Conservation (phyloP, 176 grass and related monocot genomes). For the Cocos nucifera region DNA sequence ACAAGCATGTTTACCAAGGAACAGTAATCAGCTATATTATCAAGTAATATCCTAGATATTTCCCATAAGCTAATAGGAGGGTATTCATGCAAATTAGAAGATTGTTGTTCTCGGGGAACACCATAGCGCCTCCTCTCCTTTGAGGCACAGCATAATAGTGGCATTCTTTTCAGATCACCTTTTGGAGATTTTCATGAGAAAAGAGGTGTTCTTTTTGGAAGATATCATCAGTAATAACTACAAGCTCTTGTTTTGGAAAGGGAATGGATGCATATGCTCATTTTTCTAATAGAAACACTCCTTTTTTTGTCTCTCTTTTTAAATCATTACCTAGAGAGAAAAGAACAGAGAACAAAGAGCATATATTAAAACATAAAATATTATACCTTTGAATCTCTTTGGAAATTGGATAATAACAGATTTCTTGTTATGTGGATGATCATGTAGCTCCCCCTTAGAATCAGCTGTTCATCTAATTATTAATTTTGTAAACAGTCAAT, state of each 20-base stretch:
- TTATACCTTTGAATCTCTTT: too few species aligned
- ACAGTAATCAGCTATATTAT: too few species aligned
- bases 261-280: background rate
- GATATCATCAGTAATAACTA: conserved; percentile 9
- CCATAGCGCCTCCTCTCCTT: background rate
- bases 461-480: background rate
- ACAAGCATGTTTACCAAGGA: background rate
- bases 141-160: background rate
- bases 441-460: background rate
- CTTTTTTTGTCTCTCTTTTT: background rate
- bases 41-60: too few species aligned
- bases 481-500: conserved; percentile 5
- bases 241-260: conserved; percentile 10
- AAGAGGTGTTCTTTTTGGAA: conserved; percentile 9
- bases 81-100: too few species aligned
- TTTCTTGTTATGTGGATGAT: background rate
- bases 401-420: background rate
- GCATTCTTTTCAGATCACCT: background rate
- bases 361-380: background rate
- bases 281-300: background rate
- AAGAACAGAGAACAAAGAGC: background rate
- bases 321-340: too few species aligned
- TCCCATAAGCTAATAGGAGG: too few species aligned
- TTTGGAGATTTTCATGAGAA: conserved; percentile 9
- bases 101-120: background rate